phyloP scores from a whole-genome alignment of 352 stramenopile species.

The Phytopythium delawarense region DNA sequence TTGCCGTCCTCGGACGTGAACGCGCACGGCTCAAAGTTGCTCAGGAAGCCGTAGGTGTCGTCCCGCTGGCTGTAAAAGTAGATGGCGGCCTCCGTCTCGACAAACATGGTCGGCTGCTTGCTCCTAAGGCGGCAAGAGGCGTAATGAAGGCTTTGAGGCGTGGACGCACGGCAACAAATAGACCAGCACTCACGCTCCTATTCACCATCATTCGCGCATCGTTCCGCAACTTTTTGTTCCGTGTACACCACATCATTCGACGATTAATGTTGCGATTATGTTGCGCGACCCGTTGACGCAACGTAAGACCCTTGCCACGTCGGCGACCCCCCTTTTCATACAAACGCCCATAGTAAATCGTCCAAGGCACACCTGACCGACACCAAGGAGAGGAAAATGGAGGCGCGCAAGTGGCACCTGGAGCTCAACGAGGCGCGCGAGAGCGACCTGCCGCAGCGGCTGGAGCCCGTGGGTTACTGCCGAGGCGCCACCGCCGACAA shows the following conservation, averaged over 20 bases:
- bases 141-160: not conserved
- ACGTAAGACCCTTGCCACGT: not conserved
- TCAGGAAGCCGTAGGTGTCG: slow-evolving; percentile 38
- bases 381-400: slow-evolving; percentile 13
- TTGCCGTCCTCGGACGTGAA: slow-evolving; percentile 23
- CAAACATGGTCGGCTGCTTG: slow-evolving; percentile 10
- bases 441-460: slow-evolving; percentile 49
- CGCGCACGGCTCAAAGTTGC: slow-evolving; percentile 58
- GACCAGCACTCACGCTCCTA: not conserved
- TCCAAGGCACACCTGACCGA: not conserved
- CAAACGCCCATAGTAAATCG: slow-evolving; percentile 1
- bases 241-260: not conserved
- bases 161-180: not conserved
- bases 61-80: slow-evolving; percentile 56
- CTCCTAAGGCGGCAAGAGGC: not conserved
- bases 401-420: slow-evolving; percentile 74
- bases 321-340: not conserved
- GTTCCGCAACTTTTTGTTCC: not conserved
- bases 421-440: slow-evolving; percentile 75
- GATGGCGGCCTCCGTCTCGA: slow-evolving; percentile 32
- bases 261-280: not conserved
- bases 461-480: slow-evolving; percentile 69
- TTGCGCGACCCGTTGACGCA: not conserved
- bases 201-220: not conserved
- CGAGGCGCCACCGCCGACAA: slow-evolving; percentile 55